These are phyloP conservation scores for Hypoxylon subgilvum DNA, from an alignment of 495 filamentous ascomycete genomes.

Conservation along the genomic window DNA sequence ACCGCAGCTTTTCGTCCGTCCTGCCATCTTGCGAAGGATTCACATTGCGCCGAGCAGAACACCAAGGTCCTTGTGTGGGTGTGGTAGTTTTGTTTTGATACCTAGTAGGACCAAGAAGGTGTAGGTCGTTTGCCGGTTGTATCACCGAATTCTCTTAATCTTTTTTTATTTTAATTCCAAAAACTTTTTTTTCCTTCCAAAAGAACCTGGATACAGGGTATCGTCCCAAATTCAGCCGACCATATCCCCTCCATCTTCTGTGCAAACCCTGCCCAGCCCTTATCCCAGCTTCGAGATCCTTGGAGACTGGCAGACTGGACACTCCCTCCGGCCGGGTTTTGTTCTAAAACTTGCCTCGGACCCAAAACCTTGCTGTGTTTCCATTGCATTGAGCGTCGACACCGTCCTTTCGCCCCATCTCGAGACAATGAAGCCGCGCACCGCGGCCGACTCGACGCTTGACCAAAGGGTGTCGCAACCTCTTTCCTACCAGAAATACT, in stretches of 20 bases:
- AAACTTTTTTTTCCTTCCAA: too few relatives aligned
- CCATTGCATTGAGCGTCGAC: conserved; percentile 26
- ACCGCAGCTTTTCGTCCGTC: not conserved
- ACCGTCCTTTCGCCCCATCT: conserved; percentile 37
- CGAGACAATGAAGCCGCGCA: conserved; percentile 58
- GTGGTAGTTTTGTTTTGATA: conserved; percentile 21
- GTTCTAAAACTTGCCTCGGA: conserved; percentile 3
- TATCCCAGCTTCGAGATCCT: conserved; percentile 30
- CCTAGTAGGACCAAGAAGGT: conserved; percentile 20
- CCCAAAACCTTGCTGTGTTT: conserved; percentile 10
- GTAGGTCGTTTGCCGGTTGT: conserved; percentile 37
- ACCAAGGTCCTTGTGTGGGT: conserved; percentile 23
- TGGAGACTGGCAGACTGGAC: conserved; percentile 1
- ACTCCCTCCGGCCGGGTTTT: conserved; percentile 15
- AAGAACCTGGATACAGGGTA: conserved; percentile 37
- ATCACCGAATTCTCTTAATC: conserved; percentile 35
- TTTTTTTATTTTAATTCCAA: too few relatives aligned
- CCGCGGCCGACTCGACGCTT: conserved; percentile 44
- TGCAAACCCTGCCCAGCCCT: conserved; percentile 29
- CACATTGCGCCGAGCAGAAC: conserved; percentile 31
- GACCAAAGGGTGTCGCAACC: conserved; percentile 42
- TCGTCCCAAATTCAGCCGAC: conserved; percentile 33
- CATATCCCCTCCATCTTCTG: conserved; percentile 35
- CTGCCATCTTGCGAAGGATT: conserved; percentile 23
- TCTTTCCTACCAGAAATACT: conserved; percentile 35